These are phyloP conservation scores for Phytophthora palmivora DNA, from an alignment of 352 stramenopile genomes.

Conservation along the genomic window DNA sequence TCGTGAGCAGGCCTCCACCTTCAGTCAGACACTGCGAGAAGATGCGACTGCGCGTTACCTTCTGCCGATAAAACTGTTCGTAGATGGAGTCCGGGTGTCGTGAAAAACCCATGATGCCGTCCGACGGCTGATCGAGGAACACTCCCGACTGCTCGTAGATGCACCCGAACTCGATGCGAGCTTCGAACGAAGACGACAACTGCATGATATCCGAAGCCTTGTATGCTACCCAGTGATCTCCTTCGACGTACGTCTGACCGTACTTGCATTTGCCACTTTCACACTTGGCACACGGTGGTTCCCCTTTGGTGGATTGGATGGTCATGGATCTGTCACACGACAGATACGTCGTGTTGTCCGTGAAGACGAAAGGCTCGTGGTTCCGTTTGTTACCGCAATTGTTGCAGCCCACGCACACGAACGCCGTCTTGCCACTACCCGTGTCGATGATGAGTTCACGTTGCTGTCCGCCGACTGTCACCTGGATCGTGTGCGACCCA, in stretches of 20 bases:
- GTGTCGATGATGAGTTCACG: slow-evolving; percentile 96
- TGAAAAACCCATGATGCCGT: slow-evolving; percentile 98
- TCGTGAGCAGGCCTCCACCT: slow-evolving; percentile 90
- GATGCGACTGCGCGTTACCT: slow-evolving; percentile 83
- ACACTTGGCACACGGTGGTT: slow-evolving; percentile 38
- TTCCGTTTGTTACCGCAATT: slow-evolving; percentile 89
- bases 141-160: slow-evolving; percentile 92
- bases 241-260: slow-evolving; percentile 94
- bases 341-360: slow-evolving; percentile 53
- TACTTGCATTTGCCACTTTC: slow-evolving; percentile 88
- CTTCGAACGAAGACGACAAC: slow-evolving; percentile 46
- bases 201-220: slow-evolving; percentile 85
- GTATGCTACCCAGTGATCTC: slow-evolving; percentile 92
- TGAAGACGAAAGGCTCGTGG: slow-evolving; percentile 78
- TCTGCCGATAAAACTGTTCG: slow-evolving; percentile 90
- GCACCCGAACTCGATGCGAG: slow-evolving; percentile 93
- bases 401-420: slow-evolving; percentile 92
- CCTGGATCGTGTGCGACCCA: slow-evolving; percentile 79
- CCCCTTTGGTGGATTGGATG: slow-evolving; percentile 20
- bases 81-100: slow-evolving; percentile 89
- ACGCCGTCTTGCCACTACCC: slow-evolving; percentile 95
- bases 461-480: slow-evolving; percentile 63
- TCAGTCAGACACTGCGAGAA: slow-evolving; percentile 95
- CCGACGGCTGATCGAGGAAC: slow-evolving; percentile 92
- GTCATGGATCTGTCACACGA: slow-evolving; percentile 51